These are phyloP conservation scores for Kewa caespitosa DNA, from an alignment of 179 eudicot genomes.

Conservation along the genomic window DNA sequence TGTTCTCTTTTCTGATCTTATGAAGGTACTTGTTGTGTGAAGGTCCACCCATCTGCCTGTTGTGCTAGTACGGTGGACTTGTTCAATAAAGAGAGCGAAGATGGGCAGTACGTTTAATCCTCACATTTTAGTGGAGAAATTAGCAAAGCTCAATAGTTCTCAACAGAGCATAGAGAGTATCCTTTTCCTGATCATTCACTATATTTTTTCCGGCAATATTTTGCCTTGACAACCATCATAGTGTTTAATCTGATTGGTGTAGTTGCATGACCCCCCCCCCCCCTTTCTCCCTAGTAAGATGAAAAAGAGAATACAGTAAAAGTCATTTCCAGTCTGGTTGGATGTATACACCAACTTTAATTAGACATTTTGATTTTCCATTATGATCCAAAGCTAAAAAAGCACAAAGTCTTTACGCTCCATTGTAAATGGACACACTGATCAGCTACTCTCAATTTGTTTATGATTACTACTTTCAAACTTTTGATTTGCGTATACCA, in stretches of 20 bases:
- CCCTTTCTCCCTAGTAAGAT: too few species aligned
- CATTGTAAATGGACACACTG: neutral
- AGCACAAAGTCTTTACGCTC: too few species aligned
- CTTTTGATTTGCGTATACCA: neutral
- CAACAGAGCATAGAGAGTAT: slow-evolving; percentile 99
- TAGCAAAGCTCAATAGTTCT: slow-evolving; percentile 78
- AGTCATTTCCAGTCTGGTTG: too few species aligned
- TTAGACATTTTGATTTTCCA: too few species aligned
- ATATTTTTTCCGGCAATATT: neutral
- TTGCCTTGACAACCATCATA: neutral
- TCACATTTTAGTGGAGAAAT: slow-evolving; percentile 79
- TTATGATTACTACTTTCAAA: neutral
- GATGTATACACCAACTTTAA: too few species aligned
- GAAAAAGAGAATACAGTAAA: too few species aligned
- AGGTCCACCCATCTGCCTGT: slow-evolving; percentile 26
- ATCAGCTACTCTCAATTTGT: neutral
- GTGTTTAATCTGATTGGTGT: too few species aligned
- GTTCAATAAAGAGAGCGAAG: slow-evolving; percentile 26
- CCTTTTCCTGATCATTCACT: slow-evolving; percentile 32
- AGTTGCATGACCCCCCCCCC: too few species aligned
- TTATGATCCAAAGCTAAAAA: too few species aligned
- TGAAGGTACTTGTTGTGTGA: slow-evolving; percentile 18
- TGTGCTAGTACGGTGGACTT: slow-evolving; percentile 31
- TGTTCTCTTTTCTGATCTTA: neutral
- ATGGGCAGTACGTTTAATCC: slow-evolving; percentile 88